Evolutionary conservation across 192 early-diverging fungal genomes (phyloP), one percentile per base, ranked within the genome.

Genomic region (Umbelopsis ramanniana): DNA sequence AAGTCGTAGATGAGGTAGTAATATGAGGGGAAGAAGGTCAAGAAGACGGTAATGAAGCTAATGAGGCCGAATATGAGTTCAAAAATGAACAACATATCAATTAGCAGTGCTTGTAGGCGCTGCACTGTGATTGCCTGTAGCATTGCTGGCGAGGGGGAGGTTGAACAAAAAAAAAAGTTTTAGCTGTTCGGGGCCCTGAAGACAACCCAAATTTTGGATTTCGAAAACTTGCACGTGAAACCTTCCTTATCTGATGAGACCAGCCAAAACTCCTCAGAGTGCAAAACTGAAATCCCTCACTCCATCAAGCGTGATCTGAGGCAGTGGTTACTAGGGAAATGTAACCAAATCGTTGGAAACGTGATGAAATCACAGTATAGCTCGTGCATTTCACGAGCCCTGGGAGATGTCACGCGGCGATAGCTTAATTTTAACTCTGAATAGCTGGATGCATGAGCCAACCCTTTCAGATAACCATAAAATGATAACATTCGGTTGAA

Each of bases 1-100:
- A 63, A 19, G 57, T 63, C 57, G 33, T 63, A 63, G 57, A 63
- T 63, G 33, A 63, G 57, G 57, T 63, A 63, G 57, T 63, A 63
- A 17, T 63, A 63, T 3, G 57, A 63, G 0, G 57, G 57, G 33
- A 63, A 63, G 33, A 63, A 63, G 33, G 57, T 63, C 57, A 63
- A 37, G 35, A 63, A 63, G 10, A 63, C 57, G 17, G 57, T 63
- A 63, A 63, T 63, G 33, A 63, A 63, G 26, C 57, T 63, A 37
- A 63, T 63, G 33, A 63, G 57, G 17, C 57, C 57, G 57, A 63
- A 63, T 37, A 63, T 63, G 33, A 63, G 57, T 63, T 63, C 57
- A 63, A 63, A 63, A 19, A 35, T 63, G 57, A 63, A 63, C 33
- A 63, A 17, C 33, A 63, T 37, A 35, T 63, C 57, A 35, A 63